Evolutionary conservation across 306 rosid species (phyloP).

Genomic region (Benincasa hispida): DNA sequence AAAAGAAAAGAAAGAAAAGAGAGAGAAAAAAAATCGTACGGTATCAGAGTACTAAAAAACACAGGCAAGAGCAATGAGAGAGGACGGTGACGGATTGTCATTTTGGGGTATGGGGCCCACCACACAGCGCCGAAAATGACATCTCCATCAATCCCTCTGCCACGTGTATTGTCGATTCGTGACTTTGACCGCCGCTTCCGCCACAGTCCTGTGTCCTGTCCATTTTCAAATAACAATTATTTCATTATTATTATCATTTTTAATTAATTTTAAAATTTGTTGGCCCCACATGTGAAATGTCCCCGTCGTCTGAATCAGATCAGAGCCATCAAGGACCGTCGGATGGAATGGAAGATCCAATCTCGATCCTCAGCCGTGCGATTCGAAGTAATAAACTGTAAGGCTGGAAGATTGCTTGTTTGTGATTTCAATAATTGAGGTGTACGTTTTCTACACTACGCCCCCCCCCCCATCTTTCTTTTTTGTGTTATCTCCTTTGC

Average conservation of each 20-base stretch:
- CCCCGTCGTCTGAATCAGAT: background rate
- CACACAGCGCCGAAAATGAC: background rate
- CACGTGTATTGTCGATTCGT: slow-evolving; percentile 13
- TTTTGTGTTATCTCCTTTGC: no score
- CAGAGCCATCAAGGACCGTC: background rate
- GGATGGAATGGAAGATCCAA: background rate
- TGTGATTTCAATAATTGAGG: no score
- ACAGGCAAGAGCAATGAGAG: background rate
- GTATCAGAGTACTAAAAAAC: background rate
- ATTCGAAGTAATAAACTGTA: background rate
- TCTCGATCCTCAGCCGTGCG: background rate
- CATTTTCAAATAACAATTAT: background rate
- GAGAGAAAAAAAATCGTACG: background rate
- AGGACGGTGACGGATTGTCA: slow-evolving; percentile 14
- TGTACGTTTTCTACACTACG: no score
- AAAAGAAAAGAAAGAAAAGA: no score
- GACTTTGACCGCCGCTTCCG: background rate
- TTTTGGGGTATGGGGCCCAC: background rate
- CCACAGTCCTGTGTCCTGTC: background rate
- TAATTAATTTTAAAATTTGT: background rate
- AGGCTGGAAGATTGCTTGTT: no score
- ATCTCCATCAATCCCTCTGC: background rate
- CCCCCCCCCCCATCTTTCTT: no score
- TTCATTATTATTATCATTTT: background rate
- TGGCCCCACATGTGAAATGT: background rate